These are phyloP conservation scores for Tulasnella sp. DNA, from an alignment of 768 basidiomycete genomes.

Conservation along the genomic window DNA sequence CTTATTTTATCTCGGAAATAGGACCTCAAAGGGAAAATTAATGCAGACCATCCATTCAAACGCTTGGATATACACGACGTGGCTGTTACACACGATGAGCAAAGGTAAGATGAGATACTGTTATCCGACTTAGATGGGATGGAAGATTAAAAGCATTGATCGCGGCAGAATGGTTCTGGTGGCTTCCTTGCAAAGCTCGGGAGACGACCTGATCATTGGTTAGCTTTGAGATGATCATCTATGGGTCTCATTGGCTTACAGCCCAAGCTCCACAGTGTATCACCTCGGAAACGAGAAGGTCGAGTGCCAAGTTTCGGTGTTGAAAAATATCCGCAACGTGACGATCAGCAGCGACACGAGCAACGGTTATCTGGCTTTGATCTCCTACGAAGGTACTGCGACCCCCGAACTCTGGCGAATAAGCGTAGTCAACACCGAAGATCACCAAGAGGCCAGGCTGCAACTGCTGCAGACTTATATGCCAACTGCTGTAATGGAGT, in stretches of 20 bases:
- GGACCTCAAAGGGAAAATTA: not conserved
- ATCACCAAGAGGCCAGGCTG: not conserved
- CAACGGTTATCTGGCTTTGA: constrained; percentile 49
- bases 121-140: not conserved
- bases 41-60: not conserved
- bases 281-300: constrained; percentile 56
- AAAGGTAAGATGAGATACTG: not conserved
- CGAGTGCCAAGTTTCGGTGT: constrained; percentile 65
- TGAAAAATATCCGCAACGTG: constrained; percentile 65
- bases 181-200: not conserved
- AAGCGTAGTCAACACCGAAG: constrained; percentile 42
- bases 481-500: constrained; percentile 57
- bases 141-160: not conserved
- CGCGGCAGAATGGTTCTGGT: not conserved
- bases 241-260: not conserved
- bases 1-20: not conserved
- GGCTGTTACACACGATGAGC: not conserved
- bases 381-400: constrained; percentile 70
- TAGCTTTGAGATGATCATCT: not conserved
- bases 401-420: constrained; percentile 68
- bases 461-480: not conserved
- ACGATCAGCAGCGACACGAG: constrained; percentile 45
- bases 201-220: not conserved
- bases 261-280: constrained; percentile 41
- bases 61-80: not conserved